Evolutionary conservation across 169 alveolate species (phyloP), one percentile per base, ranked within the genome.

Genomic region (Babesia ovis): DNA sequence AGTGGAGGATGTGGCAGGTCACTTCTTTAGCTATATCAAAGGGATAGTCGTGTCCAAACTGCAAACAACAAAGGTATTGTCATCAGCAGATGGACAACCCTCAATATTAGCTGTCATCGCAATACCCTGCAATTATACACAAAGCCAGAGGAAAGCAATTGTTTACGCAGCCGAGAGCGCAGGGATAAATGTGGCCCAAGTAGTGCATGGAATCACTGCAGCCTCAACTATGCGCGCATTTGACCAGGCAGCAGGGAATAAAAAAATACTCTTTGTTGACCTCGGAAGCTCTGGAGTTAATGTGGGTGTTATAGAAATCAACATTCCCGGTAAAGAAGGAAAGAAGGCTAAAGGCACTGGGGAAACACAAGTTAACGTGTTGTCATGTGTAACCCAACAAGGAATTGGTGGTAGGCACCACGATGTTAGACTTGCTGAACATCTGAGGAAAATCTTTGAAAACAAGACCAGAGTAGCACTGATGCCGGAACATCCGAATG

Each of bases 101-200:
- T 45, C 71, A 59, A 75, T 84, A 22, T 46, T 81, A 53, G 87
- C 91, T 42, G 91, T 89, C 23, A 82, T 89, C 34, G 66, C 93
- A 14, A 76, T 89, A 20, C 93, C 93, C 32, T 85, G 91, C 69
- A 82, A 89, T 77, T 89, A 76, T 55, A 68, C 85, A 16, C 93
- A 84, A 71, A 77, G 81, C 37, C 85, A 84, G 55, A 68, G 89
- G 22, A 69, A 58, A 70, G 91, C 91, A 4, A 57, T 89, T 32
- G 56, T 56, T 14, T 75, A 73, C 58, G 91, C 93, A 37, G 74
- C 89, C 0, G 88, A 84, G 68, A 82, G 84, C 39, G 93, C 93
- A 39, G 93, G 91, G 1, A 53, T 89, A 25, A 84, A 69, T 43
- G 87, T 84, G 53, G 68, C 80, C 42, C 85, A 77, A 23, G 45